Base-by-base conservation (phyloP, 192 early-diverging fungal genomes). In the Coemansia sp. region DNA sequence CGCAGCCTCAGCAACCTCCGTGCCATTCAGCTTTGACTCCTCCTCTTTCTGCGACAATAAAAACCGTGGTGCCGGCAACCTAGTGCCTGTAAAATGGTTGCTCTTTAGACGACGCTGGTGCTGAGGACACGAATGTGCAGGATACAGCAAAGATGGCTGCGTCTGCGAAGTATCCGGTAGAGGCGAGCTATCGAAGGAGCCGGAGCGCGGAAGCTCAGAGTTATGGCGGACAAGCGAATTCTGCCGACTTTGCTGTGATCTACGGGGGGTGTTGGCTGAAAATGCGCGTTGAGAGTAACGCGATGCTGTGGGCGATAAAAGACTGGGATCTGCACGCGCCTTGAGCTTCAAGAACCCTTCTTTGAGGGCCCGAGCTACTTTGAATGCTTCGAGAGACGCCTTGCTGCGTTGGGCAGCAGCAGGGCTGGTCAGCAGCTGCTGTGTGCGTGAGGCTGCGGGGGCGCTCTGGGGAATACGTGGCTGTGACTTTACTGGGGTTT, bases 281-380 rank as follows among this genome's bases (percentile, higher is more conserved):
- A 64, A 36, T 12, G 72, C 50, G 50, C 66, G 72, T 37, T 57
- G 50, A 30, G 46, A 4, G 36, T 31, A 8, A 19, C 41, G 39
- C 33, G 33, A 35, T 35, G 33, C 33, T 33, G 31, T 54, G 40
- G 53, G 53, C 6, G 53, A 52, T 5, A 31, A n/a, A 20, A 53
- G 45, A 19, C 43, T 21, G 39, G 64, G 61, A 46, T 74, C 60
- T 3, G 59, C 67, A 18, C 57, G 66, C 6, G 66, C 66, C 23
- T 66, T 69, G 38, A 77, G 73, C 28, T 59, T 53, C 30, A 47
- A n/a, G 19, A 77, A 54, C 33, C 73, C 73, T 9, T 69, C 73
- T 40, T 77, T 77, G 8, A 77, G 67, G 16, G 73, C 56, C 4
- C 68, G 66, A n/a, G 73, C 67, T 12, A 77, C 59, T 20, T 43